Percentiles rank a stretch among this genome's conserved stretches.
These are phyloP conservation scores for Helianthus tuberosus DNA, from an alignment of 129 eudicot species.

Conservation along the genomic window DNA sequence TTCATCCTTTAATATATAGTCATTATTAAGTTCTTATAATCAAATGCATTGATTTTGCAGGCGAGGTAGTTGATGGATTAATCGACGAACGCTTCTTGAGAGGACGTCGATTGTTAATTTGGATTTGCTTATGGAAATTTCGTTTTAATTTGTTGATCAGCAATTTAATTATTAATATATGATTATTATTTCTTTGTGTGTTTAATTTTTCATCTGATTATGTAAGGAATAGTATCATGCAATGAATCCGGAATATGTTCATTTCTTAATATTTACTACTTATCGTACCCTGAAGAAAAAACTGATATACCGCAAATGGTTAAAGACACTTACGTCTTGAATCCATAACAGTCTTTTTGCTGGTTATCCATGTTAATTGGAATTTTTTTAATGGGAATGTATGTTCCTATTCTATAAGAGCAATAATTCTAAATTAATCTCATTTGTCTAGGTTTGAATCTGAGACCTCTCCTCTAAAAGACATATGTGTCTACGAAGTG, in stretches of 20 bases:
- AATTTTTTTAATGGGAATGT: no score
- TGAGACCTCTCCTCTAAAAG: no score
- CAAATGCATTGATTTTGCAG: slow-evolving; percentile 25
- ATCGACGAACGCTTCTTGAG: slow-evolving; percentile 8
- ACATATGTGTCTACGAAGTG: no score
- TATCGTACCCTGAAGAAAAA: neutral
- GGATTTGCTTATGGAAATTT: slow-evolving; percentile 22
- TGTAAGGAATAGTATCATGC: slow-evolving; percentile 18
- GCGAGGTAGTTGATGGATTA: slow-evolving; percentile 19
- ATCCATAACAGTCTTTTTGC: neutral
- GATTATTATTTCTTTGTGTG: slow-evolving; percentile 23
- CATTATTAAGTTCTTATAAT: slow-evolving; percentile 6
- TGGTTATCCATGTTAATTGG: neutral
- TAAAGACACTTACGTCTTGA: neutral
- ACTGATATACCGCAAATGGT: neutral
- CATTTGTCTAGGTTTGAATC: no score
- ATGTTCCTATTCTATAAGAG: no score
- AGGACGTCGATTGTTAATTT: slow-evolving; percentile 11
- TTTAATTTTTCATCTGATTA: neutral
- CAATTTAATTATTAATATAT: neutral
- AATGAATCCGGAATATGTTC: slow-evolving; percentile 19
- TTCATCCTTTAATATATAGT: neutral
- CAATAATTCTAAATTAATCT: no score
- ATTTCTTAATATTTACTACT: slow-evolving; percentile 11
- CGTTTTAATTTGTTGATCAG: slow-evolving; percentile 23